phyloP scores from a whole-genome alignment of 345 rosid genomes.

The Lagerstroemia speciosa region DNA sequence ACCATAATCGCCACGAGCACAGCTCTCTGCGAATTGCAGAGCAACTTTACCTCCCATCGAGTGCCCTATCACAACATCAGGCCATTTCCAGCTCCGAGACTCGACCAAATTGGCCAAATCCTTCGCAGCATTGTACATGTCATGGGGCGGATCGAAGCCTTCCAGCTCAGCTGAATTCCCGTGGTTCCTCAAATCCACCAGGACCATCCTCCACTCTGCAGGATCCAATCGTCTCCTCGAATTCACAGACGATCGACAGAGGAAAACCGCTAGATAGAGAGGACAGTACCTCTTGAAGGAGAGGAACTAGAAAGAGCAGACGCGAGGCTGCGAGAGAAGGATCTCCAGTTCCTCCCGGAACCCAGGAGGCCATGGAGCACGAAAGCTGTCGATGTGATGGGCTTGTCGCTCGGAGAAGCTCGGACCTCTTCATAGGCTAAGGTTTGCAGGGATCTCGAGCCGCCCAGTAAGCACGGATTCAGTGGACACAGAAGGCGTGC shows the following conservation, averaged over 20 bases:
- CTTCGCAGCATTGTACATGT: conserved; percentile 68
- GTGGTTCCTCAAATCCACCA: conserved; percentile 79
- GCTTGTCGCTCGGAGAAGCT: conserved; percentile 25
- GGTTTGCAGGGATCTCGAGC: conserved; percentile 44
- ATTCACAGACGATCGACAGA: not conserved
- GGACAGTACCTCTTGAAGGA: conserved; percentile 18
- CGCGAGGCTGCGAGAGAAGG: conserved; percentile 66
- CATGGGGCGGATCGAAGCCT: conserved; percentile 60
- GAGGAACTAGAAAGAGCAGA: conserved; percentile 45
- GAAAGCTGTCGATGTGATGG: conserved; percentile 51
- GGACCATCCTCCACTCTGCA: conserved; percentile 66
- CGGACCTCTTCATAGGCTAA: conserved; percentile 73
- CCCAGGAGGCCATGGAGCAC: conserved; percentile 93
- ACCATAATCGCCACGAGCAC: conserved; percentile 62
- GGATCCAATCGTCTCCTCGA: not conserved
- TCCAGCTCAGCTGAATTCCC: conserved; percentile 59
- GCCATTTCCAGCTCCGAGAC: conserved; percentile 63
- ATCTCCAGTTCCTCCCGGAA: conserved; percentile 87
- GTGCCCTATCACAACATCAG: conserved; percentile 88
- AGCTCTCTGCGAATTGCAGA: conserved; percentile 64
- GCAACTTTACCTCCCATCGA: conserved; percentile 92
- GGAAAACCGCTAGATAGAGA: not conserved
- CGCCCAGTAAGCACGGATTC: conserved; percentile 14
- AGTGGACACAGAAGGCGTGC: conserved; percentile 31
- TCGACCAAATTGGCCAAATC: conserved; percentile 80